phyloP scores from a whole-genome alignment of 2,329 filamentous ascomycete species.

The Stachybotrys elegans region DNA sequence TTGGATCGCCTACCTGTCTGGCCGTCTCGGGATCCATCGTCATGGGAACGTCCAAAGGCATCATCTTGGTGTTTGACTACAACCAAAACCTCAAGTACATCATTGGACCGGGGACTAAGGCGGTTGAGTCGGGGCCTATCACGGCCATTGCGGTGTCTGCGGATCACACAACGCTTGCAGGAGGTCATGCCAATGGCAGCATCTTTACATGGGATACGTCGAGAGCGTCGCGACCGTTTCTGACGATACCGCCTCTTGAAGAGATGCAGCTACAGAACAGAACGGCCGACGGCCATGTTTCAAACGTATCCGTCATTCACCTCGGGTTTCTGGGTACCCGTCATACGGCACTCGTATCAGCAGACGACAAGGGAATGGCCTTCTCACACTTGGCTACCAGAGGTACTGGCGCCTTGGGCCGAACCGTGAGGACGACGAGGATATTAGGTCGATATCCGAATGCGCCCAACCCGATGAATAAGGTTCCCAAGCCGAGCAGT shows the following conservation, averaged over 20 bases:
- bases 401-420: conserved; percentile 79
- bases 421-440: conserved; percentile 82
- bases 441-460: conserved; percentile 89
- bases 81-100: conserved; percentile 93
- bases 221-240: conserved; percentile 77
- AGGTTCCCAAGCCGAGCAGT: conserved; percentile 82
- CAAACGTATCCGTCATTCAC: conserved; percentile 74
- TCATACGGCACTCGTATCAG: conserved; percentile 90
- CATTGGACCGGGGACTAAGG: conserved; percentile 91
- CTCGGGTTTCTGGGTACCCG: conserved; percentile 92
- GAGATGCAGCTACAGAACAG: conserved; percentile 58
- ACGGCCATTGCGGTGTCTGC: conserved; percentile 87
- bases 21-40: conserved; percentile 84
- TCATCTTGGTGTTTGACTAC: conserved; percentile 95
- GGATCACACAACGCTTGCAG: conserved; percentile 87
- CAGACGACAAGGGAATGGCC: conserved; percentile 93
- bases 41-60: conserved; percentile 87
- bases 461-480: conserved; percentile 54
- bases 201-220: conserved; percentile 97
- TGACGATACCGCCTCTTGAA: conserved; percentile 77
- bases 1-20: conserved; percentile 86
- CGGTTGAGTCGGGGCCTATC: conserved; percentile 83
- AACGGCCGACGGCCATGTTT: conserved; percentile 76
- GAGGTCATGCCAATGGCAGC: conserved; percentile 80
- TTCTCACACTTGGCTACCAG: conserved; percentile 94